Evolutionary conservation across 352 stramenopile species (phyloP), one percentile per base, ranked within the genome.

Genomic region (Pythium inflatum): DNA sequence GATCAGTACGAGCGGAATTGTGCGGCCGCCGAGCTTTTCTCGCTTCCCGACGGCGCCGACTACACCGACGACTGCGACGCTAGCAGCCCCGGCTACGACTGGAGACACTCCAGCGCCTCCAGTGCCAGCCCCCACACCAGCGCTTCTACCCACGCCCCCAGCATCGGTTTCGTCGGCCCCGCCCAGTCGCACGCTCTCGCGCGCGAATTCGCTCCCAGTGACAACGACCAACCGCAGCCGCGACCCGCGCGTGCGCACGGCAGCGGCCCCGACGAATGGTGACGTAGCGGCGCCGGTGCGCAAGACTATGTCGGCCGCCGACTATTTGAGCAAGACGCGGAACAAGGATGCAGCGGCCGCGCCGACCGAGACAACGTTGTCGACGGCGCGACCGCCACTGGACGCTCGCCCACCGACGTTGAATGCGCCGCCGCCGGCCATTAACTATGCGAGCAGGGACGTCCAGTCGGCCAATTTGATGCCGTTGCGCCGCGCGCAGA

Each of bases 281-380:
- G 58, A 66, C 3, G 25, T 22, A 34, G 20, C 22, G 2, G 45
- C 58, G 2, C 41, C 38, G 4, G 58, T 14, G 24, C 28, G 45
- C 3, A 69, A 63, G 54, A 62, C 40, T 5, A 75, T 75, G n/a
- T 71, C 62, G 20, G 38, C 68, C 5, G 62, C 68, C 16, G 68
- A 75, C 34, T 75, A 75, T 49, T 54, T 68, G 20, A 70, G 53
- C 55, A 61, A 73, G 68, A 48, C 41, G 38, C 7, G 65, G 60
- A 31, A 77, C 16, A 66, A 48, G 63, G 57, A 66, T 18, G 20
- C 38, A 40, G 28, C 36, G 38, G 12, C 8, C n/a, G 22, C 33
- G 25, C 8, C 24, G 11, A 20, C 14, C 11, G 33, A 25, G 40
- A 38, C 27, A 38, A 18, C 27, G 14, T n/a, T 28, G 6, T 38